Conservation (phyloP, 2,329 filamentous ascomycete species). For the Fusarium globosum region DNA sequence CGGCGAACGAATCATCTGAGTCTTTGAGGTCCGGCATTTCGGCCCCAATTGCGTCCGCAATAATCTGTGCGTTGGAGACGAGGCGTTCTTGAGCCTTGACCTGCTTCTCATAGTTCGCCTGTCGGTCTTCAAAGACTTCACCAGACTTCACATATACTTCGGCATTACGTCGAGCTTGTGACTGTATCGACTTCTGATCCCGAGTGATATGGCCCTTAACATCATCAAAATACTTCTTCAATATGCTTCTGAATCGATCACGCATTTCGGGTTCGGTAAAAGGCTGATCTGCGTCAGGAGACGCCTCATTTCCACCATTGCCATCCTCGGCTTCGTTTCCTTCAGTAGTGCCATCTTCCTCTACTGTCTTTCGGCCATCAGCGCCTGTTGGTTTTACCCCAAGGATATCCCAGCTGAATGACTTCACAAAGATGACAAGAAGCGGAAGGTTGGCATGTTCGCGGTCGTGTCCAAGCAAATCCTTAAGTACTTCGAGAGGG, state of each 20-base stretch:
- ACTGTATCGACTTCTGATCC: slow-evolving; percentile 90
- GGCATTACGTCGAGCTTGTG: slow-evolving; percentile 92
- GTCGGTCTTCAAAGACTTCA: slow-evolving; percentile 97
- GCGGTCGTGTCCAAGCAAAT: slow-evolving; percentile 90
- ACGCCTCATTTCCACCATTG: slow-evolving; percentile 32
- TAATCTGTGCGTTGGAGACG: slow-evolving; percentile 86
- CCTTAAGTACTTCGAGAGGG: slow-evolving; percentile 96
- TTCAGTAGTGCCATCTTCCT: slow-evolving; percentile 78
- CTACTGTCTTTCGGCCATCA: slow-evolving; percentile 85
- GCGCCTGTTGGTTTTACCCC: slow-evolving; percentile 78
- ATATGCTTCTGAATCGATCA: slow-evolving; percentile 85
- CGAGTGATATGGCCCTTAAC: slow-evolving; percentile 88
- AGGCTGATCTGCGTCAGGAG: slow-evolving; percentile 71
- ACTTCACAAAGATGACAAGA: slow-evolving; percentile 94
- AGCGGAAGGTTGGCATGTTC: slow-evolving; percentile 92
- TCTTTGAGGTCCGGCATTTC: slow-evolving; percentile 96
- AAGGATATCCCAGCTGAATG: slow-evolving; percentile 94
- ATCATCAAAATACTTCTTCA: slow-evolving; percentile 91
- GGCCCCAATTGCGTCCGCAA: slow-evolving; percentile 86
- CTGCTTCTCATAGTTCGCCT: slow-evolving; percentile 94
- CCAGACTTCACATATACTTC: slow-evolving; percentile 99
- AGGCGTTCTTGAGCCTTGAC: slow-evolving; percentile 92
- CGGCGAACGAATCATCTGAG: slow-evolving; percentile 74
- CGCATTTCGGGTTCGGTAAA: slow-evolving; percentile 82
- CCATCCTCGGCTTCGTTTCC: slow-evolving; percentile 53